These are phyloP conservation scores for Dipodascus albidus DNA, from an alignment of 805 yeast genomes.

Conservation along the genomic window DNA sequence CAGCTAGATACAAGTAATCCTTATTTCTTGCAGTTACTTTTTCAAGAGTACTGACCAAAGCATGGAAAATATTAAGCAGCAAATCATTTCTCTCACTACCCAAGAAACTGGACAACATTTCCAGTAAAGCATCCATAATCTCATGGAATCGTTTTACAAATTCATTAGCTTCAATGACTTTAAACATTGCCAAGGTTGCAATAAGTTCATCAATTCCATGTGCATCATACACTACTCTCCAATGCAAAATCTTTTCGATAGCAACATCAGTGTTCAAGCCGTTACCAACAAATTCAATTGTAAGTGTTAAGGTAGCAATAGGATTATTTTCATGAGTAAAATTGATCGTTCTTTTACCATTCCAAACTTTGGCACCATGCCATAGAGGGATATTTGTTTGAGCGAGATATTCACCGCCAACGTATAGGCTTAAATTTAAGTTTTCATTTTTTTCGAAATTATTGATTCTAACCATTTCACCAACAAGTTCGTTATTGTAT, in stretches of 20 bases:
- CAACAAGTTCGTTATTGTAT: conserved; percentile 55
- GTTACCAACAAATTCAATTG: conserved; percentile 62
- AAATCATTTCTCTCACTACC: conserved; percentile 8
- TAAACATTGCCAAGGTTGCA: conserved; percentile 37
- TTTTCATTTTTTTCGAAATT: conserved; percentile 46
- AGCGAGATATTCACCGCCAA: conserved; percentile 54
- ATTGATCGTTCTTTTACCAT: conserved; percentile 12
- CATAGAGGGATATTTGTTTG: conserved; percentile 38
- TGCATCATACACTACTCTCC: conserved; percentile 35
- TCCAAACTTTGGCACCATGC: conserved; percentile 13
- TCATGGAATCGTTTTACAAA: conserved; percentile 31
- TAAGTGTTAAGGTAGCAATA: conserved; percentile 35
- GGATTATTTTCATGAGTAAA: conserved; percentile 32
- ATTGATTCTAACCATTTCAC: conserved; percentile 56
- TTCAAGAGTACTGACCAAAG: conserved; percentile 17
- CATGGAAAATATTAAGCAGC: conserved; percentile 12
- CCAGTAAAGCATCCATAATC: conserved; percentile 21
- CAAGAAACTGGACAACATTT: conserved; percentile 28
- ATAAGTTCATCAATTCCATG: conserved; percentile 35
- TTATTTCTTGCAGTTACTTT: conserved; percentile 13
- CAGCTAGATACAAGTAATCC: conserved; percentile 12
- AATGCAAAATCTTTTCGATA: conserved; percentile 42
- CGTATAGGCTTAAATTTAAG: conserved; percentile 42
- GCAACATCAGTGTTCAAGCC: conserved; percentile 46
- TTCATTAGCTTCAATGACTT: conserved; percentile 40